phyloP scores from a whole-genome alignment of 345 rosid genomes.

The Hypericum androsaemum region DNA sequence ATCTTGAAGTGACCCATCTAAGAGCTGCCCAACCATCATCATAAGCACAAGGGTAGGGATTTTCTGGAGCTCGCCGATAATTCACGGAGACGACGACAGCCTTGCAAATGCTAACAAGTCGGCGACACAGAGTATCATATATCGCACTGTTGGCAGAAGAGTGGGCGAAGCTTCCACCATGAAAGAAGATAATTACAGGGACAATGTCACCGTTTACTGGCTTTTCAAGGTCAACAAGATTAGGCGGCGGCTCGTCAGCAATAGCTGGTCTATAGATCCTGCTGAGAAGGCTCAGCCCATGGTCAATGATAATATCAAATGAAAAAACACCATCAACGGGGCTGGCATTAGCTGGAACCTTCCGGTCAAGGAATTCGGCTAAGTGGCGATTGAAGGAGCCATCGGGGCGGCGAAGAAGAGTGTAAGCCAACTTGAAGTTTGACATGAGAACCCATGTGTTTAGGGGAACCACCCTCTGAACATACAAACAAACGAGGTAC shows the following conservation, averaged over 20 bases:
- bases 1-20: conserved; percentile 1
- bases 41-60: conserved; percentile 6
- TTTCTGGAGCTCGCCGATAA: conserved; percentile 3
- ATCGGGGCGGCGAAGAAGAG: conserved; percentile 5
- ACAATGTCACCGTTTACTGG: conserved; percentile 2
- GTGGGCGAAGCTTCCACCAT: conserved; percentile 11
- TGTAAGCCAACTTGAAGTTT: conserved; percentile 8
- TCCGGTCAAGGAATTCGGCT: conserved; percentile 7
- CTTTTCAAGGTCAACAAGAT: conserved; percentile 4
- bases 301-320: conserved; percentile 7
- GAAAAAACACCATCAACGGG: conserved; percentile 8
- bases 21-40: conserved; percentile 10
- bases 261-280: conserved; percentile 4
- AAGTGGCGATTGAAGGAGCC: conserved; percentile 7
- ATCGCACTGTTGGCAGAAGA: conserved; percentile 7
- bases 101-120: not conserved
- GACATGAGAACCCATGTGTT: conserved; percentile 8
- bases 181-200: conserved; percentile 7
- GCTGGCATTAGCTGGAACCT: conserved; percentile 4
- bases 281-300: not conserved
- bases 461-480: conserved; percentile 6
- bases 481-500: too few relatives aligned
- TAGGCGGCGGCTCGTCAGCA: not conserved
- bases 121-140: conserved; percentile 6
- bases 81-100: conserved; percentile 8